phyloP scores from a whole-genome alignment of 495 filamentous ascomycete genomes.

The Penicillium daleae region DNA sequence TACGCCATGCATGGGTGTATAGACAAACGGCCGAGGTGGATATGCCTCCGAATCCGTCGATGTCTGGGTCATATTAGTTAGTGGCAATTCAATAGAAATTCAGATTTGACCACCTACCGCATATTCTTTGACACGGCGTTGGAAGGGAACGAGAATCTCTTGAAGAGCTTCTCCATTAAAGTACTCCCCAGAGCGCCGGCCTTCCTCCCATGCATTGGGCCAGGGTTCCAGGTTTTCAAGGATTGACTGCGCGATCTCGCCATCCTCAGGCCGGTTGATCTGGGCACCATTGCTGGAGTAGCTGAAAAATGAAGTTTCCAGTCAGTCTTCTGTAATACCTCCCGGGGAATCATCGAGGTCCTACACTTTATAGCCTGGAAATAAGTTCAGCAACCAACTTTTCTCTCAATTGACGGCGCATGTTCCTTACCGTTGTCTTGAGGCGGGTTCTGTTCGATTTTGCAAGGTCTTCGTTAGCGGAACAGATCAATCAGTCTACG shows the following conservation, averaged over 20 bases:
- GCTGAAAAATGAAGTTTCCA: slow-evolving; percentile 21
- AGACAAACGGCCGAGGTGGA: slow-evolving; percentile 55
- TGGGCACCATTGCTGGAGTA: slow-evolving; percentile 73
- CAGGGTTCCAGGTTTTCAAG: slow-evolving; percentile 59
- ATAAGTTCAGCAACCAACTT: slow-evolving; percentile 14
- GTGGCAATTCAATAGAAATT: background rate
- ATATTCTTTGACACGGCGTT: slow-evolving; percentile 43
- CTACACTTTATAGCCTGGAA: slow-evolving; percentile 67
- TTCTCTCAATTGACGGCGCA: background rate
- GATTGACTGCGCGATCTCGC: slow-evolving; percentile 63
- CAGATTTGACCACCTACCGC: slow-evolving; percentile 30
- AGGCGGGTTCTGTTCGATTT: slow-evolving; percentile 57
- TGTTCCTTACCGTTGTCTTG: slow-evolving; percentile 60
- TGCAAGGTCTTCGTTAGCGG: slow-evolving; percentile 19
- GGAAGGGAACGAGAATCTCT: slow-evolving; percentile 48
- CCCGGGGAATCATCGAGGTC: slow-evolving; percentile 15
- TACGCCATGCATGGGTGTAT: slow-evolving; percentile 74
- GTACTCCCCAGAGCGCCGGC: slow-evolving; percentile 43
- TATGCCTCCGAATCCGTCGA: slow-evolving; percentile 39
- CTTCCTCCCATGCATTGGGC: slow-evolving; percentile 55
- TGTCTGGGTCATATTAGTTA: slow-evolving; percentile 31
- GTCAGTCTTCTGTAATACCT: background rate
- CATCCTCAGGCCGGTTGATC: slow-evolving; percentile 68
- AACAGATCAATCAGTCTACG: slow-evolving; percentile 1
- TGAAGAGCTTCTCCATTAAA: slow-evolving; percentile 48